Conservation (phyloP, 2,329 filamentous ascomycete genomes). For the Teratosphaeriaceae sp. region DNA sequence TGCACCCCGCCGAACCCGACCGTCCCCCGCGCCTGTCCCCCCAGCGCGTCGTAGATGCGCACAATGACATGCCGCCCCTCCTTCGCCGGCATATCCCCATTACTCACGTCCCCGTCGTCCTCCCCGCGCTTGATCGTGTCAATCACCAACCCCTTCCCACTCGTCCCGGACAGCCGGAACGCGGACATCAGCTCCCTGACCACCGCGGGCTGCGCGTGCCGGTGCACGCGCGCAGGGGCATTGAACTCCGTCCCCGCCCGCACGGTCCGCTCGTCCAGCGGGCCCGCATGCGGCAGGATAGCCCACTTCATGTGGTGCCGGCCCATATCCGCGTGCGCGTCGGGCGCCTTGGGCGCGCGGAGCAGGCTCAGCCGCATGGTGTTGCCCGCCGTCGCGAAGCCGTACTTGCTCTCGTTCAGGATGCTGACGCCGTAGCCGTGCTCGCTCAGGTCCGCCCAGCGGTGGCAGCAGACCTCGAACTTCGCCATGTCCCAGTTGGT, state of each 20-base stretch:
- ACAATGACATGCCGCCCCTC: conserved; percentile 74
- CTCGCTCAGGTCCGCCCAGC: conserved; percentile 86
- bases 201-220: conserved; percentile 25
- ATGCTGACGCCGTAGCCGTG: conserved; percentile 85
- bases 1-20: conserved; percentile 60
- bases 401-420: conserved; percentile 93
- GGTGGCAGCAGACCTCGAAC: conserved; percentile 94
- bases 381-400: conserved; percentile 84
- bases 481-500: conserved; percentile 98
- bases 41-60: conserved; percentile 81
- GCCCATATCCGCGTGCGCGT: conserved; percentile 89
- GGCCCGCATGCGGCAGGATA: conserved; percentile 75
- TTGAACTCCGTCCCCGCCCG: conserved; percentile 88
- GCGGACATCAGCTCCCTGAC: conserved; percentile 40
- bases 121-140: conserved; percentile 85
- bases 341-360: conserved; percentile 83
- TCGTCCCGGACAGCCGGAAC: conserved; percentile 52
- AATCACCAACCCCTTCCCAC: conserved; percentile 54
- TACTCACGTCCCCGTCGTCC: conserved; percentile 48
- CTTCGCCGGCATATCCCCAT: conserved; percentile 45
- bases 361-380: conserved; percentile 84
- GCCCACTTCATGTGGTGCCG: conserved; percentile 79
- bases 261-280: conserved; percentile 65
- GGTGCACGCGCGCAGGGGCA: conserved; percentile 60
- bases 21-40: conserved; percentile 67